Base-by-base conservation (phyloP, 2,329 filamentous ascomycete genomes). In the Lachnellula hyalina region DNA sequence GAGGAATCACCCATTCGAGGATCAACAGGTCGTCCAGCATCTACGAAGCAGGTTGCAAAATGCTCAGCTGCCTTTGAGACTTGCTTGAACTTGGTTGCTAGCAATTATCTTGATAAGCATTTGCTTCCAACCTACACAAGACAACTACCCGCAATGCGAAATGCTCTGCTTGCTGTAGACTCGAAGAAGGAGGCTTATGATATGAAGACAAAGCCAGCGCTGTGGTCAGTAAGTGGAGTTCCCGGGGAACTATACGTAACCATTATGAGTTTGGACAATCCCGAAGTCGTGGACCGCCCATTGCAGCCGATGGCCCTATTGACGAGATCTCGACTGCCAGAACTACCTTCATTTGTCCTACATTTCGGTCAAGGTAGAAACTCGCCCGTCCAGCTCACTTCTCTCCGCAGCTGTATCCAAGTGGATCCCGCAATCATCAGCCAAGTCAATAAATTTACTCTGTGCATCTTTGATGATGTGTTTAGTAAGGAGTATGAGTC, bases 51-150 rank as follows among this genome's bases (percentile, higher is more conserved):
- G 32, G 73, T 87, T 17, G 93, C 94, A 4, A 95, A 94, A 70
- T 90, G 89, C 61, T 90, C 92, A 0, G 93, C 92, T 3, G 93
- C 94, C 0, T 97, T 93, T 68, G 83, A 91, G 65, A 83, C 87
- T 49, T 96, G 92, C 65, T 68, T 90, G 1, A 69, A 83, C 58
- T 77, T 99, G 15, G 77, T 86, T 47, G 76, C 82, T 55, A 78
- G 80, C 51, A 80, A 81, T 2, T 83, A 86, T 56, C 75, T 99
- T 5, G 83, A 96, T 66, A 79, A 84, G 0, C 75, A 90, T 67
- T 76, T 97, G 2, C 80, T 89, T 53, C 89, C 94, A 0, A 81
- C 80, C 0, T 89, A 89, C 57, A 77, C 78, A 19, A 93, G 87
- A 66, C 77, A 79, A 40, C 75, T 94, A 0, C 92, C 90, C 3